Evolutionary conservation across 805 yeast genomes (phyloP).

Genomic region (Metschnikowia corniflorae): DNA sequence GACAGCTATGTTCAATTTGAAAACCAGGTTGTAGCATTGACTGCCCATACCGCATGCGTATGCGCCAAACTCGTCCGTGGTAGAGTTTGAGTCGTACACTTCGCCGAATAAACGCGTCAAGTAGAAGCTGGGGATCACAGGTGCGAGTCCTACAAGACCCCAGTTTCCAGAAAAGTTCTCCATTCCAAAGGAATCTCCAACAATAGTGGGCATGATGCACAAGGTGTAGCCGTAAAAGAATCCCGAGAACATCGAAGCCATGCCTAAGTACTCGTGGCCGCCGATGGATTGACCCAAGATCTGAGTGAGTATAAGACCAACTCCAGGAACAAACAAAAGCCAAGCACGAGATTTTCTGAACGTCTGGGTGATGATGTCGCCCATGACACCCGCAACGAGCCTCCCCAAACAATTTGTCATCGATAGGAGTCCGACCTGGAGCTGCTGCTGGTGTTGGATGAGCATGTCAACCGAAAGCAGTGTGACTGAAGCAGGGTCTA

Average conservation of each 20-base stretch:
- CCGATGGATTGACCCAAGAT: constrained; percentile 38
- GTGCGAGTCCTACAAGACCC: constrained; percentile 69
- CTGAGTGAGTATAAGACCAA: constrained; percentile 49
- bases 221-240: constrained; percentile 70
- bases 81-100: constrained; percentile 50
- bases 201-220: constrained; percentile 70
- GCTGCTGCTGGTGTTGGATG: constrained; percentile 57
- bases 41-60: constrained; percentile 31
- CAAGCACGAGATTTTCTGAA: constrained; percentile 47
- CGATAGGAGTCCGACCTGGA: constrained; percentile 71
- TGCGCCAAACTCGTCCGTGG: constrained; percentile 10
- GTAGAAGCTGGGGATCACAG: constrained; percentile 56
- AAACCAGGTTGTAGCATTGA: constrained; percentile 38
- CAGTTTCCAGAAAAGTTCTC: constrained; percentile 64
- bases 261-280: constrained; percentile 39
- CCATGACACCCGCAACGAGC: constrained; percentile 56
- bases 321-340: constrained; percentile 52
- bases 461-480: constrained; percentile 23
- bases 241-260: constrained; percentile 57
- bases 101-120: constrained; percentile 63
- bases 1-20: constrained; percentile 33
- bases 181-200: constrained; percentile 74
- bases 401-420: constrained; percentile 66
- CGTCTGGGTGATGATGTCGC: constrained; percentile 54
- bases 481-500: constrained; percentile 8